Percentiles rank a stretch among this genome's conserved stretches.
Evolutionary conservation across 2,329 filamentous ascomycete genomes (phyloP).

Genomic region (Aspergillus aculeatus): DNA sequence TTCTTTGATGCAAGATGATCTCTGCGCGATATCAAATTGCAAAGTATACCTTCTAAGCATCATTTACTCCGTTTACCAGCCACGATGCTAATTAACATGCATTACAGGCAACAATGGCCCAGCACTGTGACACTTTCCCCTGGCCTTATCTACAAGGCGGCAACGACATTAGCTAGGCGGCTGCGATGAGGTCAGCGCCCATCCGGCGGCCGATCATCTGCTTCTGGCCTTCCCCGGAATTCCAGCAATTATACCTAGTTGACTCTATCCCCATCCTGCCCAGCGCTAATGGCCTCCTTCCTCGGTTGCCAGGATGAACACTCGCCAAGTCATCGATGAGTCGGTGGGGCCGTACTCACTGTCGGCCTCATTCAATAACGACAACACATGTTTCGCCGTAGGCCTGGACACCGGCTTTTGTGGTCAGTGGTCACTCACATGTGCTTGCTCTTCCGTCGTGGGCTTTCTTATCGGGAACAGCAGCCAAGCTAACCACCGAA

Average conservation of each 20-base stretch:
- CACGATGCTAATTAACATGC: too few species aligned
- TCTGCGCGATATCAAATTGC: too few species aligned
- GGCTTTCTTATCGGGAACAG: conserved; percentile 1
- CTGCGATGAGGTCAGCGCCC: conserved; percentile 11
- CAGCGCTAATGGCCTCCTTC: conserved; percentile 8
- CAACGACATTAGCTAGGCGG: background rate
- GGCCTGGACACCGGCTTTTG: conserved; percentile 84
- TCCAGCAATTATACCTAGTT: background rate
- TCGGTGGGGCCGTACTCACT: conserved; percentile 72
- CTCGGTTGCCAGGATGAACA: conserved; percentile 67
- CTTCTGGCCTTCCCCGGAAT: background rate
- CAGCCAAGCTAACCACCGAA: conserved; percentile 18
- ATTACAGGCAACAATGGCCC: too few species aligned
- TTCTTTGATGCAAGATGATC: too few species aligned
- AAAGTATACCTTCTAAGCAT: too few species aligned
- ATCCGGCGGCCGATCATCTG: conserved; percentile 8
- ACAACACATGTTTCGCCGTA: conserved; percentile 80
- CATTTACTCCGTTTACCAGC: too few species aligned
- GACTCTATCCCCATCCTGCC: background rate
- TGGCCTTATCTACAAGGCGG: too few species aligned
- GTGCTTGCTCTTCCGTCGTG: conserved; percentile 4
- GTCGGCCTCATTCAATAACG: conserved; percentile 81
- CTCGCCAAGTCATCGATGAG: conserved; percentile 78
- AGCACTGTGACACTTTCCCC: too few species aligned
- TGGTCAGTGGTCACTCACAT: conserved; percentile 54